Evolutionary conservation across 495 filamentous ascomycete genomes (phyloP).

Genomic region (Neurospora intermedia): DNA sequence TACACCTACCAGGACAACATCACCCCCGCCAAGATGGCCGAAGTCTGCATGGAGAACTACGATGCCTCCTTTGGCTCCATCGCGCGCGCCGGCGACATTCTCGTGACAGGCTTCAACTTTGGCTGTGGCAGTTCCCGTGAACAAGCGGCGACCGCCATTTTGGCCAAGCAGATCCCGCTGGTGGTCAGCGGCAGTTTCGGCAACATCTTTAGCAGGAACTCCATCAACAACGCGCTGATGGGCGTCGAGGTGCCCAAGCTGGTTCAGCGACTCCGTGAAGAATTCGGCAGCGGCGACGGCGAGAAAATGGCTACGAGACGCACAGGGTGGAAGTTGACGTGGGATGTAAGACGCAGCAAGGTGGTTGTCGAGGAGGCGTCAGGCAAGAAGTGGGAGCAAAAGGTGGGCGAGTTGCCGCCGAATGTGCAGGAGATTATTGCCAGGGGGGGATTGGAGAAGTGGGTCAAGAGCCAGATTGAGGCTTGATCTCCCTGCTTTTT

Average conservation of each 20-base stretch:
- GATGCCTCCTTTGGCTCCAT: conserved; percentile 54
- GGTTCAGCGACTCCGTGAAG: conserved; percentile 55
- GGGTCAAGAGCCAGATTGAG: conserved; percentile 61
- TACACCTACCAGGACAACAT: conserved; percentile 84
- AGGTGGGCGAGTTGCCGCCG: conserved; percentile 74
- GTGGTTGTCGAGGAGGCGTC: conserved; percentile 56
- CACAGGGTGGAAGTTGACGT: conserved; percentile 74
- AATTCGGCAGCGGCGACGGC: conserved; percentile 38
- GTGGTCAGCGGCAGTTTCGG: conserved; percentile 80
- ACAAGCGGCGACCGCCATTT: conserved; percentile 81
- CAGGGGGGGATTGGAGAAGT: conserved; percentile 66
- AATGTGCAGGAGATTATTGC: conserved; percentile 90
- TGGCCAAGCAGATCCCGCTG: conserved; percentile 74
- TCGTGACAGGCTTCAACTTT: conserved; percentile 86
- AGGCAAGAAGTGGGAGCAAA: conserved; percentile 55
- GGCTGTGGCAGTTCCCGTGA: conserved; percentile 75
- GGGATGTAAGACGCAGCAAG: conserved; percentile 67
- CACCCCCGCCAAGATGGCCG: conserved; percentile 63
- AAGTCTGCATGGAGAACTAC: conserved; percentile 90
- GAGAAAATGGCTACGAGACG: too few species aligned
- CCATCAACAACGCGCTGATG: conserved; percentile 88
- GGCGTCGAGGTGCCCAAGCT: conserved; percentile 71
- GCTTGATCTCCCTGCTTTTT: not conserved
- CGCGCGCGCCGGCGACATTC: conserved; percentile 58
- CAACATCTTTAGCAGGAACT: conserved; percentile 82